Percentiles rank a stretch among this genome's conserved stretches.
These are phyloP conservation scores for Cokeromyces recurvatus DNA, from an alignment of 371 early-diverging fungal genomes.

Conservation along the genomic window DNA sequence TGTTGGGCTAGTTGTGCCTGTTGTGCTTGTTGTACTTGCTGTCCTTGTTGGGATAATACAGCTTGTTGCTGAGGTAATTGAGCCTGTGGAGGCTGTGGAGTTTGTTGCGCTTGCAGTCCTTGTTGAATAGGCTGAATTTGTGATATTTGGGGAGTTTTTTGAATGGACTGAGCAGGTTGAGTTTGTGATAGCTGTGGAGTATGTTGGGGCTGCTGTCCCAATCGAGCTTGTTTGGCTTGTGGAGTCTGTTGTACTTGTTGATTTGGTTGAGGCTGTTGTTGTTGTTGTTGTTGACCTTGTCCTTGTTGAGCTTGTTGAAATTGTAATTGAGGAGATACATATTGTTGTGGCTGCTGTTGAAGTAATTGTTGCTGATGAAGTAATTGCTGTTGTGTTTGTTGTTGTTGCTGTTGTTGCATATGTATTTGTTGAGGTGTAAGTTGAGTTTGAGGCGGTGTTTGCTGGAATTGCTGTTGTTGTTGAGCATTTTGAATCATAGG, in stretches of 20 bases:
- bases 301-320: background rate
- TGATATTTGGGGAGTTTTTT: background rate
- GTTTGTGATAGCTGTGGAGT: background rate
- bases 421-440: constrained; percentile 19
- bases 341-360: constrained; percentile 11
- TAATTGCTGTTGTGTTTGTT: constrained; percentile 10
- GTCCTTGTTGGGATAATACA: constrained; percentile 1
- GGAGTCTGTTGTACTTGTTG: constrained; percentile 3
- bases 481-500: constrained; percentile 7
- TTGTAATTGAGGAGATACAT: constrained; percentile 9
- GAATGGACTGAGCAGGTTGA: constrained; percentile 4
- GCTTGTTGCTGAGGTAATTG: background rate
- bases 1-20: constrained; percentile 5
- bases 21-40: constrained; percentile 4
- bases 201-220: constrained; percentile 1
- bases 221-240: constrained; percentile 2
- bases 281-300: constrained; percentile 1
- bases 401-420: constrained; percentile 17
- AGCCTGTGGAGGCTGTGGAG: background rate
- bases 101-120: constrained; percentile 1
- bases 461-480: constrained; percentile 10
- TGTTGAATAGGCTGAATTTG: background rate
- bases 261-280: constrained; percentile 12
- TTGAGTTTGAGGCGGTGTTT: constrained; percentile 11
- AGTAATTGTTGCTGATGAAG: constrained; percentile 1